Percentiles rank a stretch among this genome's conserved stretches.
Evolutionary conservation across 495 filamentous ascomycete species (phyloP).

Genomic region (Hypoxylon intermedium): DNA sequence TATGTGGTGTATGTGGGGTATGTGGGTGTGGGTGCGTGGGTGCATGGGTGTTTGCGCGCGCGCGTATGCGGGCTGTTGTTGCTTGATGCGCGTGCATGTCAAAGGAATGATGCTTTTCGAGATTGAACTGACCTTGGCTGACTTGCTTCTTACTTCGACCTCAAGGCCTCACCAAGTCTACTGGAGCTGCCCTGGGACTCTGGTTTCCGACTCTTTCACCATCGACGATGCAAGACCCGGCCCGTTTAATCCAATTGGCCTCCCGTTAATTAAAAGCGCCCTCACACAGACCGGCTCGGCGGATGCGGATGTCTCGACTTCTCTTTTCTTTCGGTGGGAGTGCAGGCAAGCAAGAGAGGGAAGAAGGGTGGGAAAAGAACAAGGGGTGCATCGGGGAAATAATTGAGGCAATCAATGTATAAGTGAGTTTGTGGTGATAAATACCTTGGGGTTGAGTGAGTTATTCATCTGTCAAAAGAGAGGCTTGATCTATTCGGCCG

Average conservation of each 20-base stretch:
- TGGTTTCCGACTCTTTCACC: slow-evolving; percentile 24
- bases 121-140: slow-evolving; percentile 37
- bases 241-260: slow-evolving; percentile 36
- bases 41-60: slow-evolving; percentile 18
- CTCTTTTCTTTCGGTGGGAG: slow-evolving; percentile 18
- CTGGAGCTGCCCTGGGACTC: slow-evolving; percentile 18
- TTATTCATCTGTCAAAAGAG: slow-evolving; percentile 58
- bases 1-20: slow-evolving; percentile 1
- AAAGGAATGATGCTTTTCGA: slow-evolving; percentile 13
- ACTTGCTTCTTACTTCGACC: slow-evolving; percentile 25
- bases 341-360: slow-evolving; percentile 7
- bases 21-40: slow-evolving; percentile 5
- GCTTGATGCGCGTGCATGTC: slow-evolving; percentile 22
- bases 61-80: slow-evolving; percentile 25
- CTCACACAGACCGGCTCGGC: slow-evolving; percentile 29
- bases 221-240: slow-evolving; percentile 27
- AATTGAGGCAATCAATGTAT: slow-evolving; percentile 23
- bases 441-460: slow-evolving; percentile 57
- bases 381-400: slow-evolving; percentile 23
- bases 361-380: background rate
- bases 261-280: slow-evolving; percentile 36
- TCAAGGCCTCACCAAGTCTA: slow-evolving; percentile 28
- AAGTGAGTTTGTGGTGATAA: slow-evolving; percentile 24
- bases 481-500: slow-evolving; percentile 46
- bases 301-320: slow-evolving; percentile 27